Evolutionary conservation across 2,329 filamentous ascomycete genomes (phyloP).

Genomic region (Bipolaris bicolor): DNA sequence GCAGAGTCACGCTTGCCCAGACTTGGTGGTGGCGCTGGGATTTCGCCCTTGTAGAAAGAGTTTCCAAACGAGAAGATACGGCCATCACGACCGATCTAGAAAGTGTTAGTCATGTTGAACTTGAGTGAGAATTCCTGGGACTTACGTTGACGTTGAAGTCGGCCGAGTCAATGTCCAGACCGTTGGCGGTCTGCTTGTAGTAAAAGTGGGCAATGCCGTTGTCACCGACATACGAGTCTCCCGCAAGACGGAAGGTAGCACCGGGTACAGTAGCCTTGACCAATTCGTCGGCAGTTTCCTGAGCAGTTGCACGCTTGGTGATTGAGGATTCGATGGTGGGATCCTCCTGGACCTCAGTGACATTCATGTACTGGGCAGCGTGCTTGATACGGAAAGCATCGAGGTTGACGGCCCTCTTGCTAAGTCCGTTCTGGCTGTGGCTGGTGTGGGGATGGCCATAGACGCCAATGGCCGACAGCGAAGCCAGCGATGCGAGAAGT

Average conservation of each 20-base stretch:
- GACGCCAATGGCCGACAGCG: constrained; percentile 31
- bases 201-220: constrained; percentile 65
- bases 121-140: constrained; percentile 4
- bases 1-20: constrained; percentile 52
- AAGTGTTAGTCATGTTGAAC: neutral
- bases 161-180: constrained; percentile 65
- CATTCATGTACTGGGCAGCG: constrained; percentile 33
- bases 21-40: constrained; percentile 46
- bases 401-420: constrained; percentile 36
- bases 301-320: constrained; percentile 32
- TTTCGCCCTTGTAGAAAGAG: constrained; percentile 54
- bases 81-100: constrained; percentile 59
- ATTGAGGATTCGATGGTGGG: constrained; percentile 24
- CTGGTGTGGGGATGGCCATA: constrained; percentile 30
- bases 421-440: constrained; percentile 23
- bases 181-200: constrained; percentile 65
- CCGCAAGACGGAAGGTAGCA: constrained; percentile 57
- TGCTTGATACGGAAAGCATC: constrained; percentile 41
- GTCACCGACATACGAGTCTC: constrained; percentile 61
- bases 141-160: constrained; percentile 67
- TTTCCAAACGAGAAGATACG: constrained; percentile 65
- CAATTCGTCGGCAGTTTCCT: constrained; percentile 42
- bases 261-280: constrained; percentile 45
- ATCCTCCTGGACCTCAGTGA: constrained; percentile 26
- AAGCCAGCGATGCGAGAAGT: constrained; percentile 38